phyloP scores from a whole-genome alignment of 164 flowering plant genomes.

The Vitis amurensis region DNA sequence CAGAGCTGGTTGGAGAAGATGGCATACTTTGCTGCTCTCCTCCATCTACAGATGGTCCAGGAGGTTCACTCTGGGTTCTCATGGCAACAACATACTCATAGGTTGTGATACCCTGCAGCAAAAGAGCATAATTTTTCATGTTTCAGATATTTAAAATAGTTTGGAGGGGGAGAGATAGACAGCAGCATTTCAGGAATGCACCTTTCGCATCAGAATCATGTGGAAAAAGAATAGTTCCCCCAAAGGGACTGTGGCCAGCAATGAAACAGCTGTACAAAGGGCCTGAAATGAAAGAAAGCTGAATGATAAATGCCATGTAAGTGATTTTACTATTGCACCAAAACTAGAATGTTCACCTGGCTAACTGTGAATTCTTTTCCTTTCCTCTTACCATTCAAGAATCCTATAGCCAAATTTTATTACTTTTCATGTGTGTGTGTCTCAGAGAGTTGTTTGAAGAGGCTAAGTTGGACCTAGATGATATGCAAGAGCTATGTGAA shows the following conservation, averaged over 20 bases:
- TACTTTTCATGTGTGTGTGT: too few species aligned
- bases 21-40: slow-evolving; percentile 81
- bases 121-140: neutral
- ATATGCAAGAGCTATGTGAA: too few species aligned
- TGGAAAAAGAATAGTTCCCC: slow-evolving; percentile 91
- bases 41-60: slow-evolving; percentile 84
- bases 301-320: too few species aligned
- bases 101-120: slow-evolving; percentile 82
- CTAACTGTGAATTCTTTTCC: too few species aligned
- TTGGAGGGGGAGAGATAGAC: slow-evolving; percentile 5
- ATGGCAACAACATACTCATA: slow-evolving; percentile 95
- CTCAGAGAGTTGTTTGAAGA: too few species aligned
- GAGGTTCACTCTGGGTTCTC: slow-evolving; percentile 91
- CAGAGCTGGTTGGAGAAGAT: slow-evolving; percentile 85
- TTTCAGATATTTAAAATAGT: neutral
- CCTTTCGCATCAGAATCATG: slow-evolving; percentile 78
- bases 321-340: neutral
- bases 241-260: slow-evolving; percentile 70
- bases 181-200: slow-evolving; percentile 17
- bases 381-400: too few species aligned
- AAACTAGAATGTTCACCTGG: neutral
- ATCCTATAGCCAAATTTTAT: too few species aligned
- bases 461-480: too few species aligned
- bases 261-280: slow-evolving; percentile 69
- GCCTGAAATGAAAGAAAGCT: slow-evolving; percentile 45